Evolutionary conservation across 345 rosid species (phyloP).

Genomic region (Hevea brasiliensis): DNA sequence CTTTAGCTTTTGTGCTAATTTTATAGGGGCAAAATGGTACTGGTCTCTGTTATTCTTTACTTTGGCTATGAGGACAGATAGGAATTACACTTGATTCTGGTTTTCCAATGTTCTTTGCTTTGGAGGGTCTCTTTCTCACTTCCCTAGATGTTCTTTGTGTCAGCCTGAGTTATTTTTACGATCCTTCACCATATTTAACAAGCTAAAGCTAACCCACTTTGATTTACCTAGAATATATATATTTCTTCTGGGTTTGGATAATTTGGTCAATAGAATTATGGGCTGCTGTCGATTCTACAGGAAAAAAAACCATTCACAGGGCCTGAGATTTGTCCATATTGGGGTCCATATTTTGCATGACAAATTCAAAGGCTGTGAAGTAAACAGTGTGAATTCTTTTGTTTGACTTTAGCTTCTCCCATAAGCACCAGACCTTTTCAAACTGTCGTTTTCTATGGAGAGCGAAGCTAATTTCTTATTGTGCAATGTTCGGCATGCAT

Average conservation of each 20-base stretch:
- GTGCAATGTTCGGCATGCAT: too few species aligned
- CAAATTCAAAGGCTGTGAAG: background rate
- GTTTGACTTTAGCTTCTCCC: too few species aligned
- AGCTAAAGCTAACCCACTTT: constrained; percentile 17
- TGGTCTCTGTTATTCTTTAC: constrained; percentile 45
- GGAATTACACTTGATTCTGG: constrained; percentile 50
- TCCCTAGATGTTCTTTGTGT: constrained; percentile 69
- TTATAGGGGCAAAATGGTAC: constrained; percentile 41
- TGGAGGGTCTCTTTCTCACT: constrained; percentile 48
- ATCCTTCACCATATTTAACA: background rate
- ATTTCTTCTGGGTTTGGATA: background rate
- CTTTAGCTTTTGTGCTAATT: constrained; percentile 48
- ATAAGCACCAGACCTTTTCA: background rate
- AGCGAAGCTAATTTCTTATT: background rate
- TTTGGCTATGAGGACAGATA: constrained; percentile 47
- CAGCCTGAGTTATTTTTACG: constrained; percentile 17
- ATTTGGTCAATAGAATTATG: background rate
- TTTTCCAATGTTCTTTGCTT: constrained; percentile 52
- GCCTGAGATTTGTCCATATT: background rate
- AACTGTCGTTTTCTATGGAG: constrained; percentile 19
- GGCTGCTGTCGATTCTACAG: background rate
- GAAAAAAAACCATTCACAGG: too few species aligned
- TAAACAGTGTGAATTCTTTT: too few species aligned
- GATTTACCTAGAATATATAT: background rate
- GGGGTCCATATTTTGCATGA: background rate